Base-by-base conservation (phyloP, 2,329 filamentous ascomycete species). In the Penicillium sp. region DNA sequence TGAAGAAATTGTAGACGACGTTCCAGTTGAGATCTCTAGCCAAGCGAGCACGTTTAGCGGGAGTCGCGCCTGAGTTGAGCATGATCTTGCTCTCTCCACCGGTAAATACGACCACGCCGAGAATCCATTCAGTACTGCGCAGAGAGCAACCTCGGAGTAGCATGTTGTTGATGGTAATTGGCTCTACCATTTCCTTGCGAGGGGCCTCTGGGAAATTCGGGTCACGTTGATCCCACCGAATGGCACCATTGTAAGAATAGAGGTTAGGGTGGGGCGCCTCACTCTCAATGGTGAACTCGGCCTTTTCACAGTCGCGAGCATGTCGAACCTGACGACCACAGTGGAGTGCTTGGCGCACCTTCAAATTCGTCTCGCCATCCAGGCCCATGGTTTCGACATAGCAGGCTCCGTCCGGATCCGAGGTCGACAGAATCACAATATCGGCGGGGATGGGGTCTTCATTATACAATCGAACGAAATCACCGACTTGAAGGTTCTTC, bases 331-430 rank as follows among this genome's bases (percentile, higher is more conserved):
- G 81, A 52, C 90, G 87, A 13, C 93, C 90, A 69, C 91, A 95
- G 62, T 93, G 90, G 43, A 99, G 82, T 21, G 95, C 91, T 69
- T 93, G 90, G 57, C 95, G 89, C 60, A 97, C 92, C 76, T 99
- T 99, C 61, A 99, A 79, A 68, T 99, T 99, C 2, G 95, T 99
- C 77, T 99, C 95, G 50, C 95, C 95, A 69, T 99, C 95, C 79
- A 99, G 74, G 72, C 96, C 98, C 80, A 98, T 99, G 2, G 95
- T 99, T 76, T 99, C 95, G 22, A 99, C 90, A 68, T 97, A 99
- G 75, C 95, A 99, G 37, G 91, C 91, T 50, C 95, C 95, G 67
- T 99, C 95, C 1, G 89, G 84, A 67, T 98, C 95, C 2, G 95
- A 96, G 0, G 95, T 98, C 2, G 95, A 90, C 24, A 99, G 78